A percentile compares a stretch with the other conserved stretches of the same genome.
phyloP scores from a whole-genome alignment of 2,329 filamentous ascomycete species.

The Aureobasidium sp. region DNA sequence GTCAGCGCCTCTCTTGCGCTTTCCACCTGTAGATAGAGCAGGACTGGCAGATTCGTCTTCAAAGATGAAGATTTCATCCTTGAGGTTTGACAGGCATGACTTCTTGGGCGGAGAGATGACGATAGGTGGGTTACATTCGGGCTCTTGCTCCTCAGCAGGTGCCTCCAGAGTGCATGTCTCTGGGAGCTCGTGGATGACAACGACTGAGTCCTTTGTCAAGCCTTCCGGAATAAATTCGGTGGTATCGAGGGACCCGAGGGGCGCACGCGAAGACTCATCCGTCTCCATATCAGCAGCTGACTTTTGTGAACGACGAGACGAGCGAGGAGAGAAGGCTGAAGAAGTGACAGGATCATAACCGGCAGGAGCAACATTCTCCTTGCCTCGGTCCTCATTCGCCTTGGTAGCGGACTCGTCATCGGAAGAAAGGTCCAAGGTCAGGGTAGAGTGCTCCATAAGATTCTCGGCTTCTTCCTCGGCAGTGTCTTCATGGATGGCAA shows the following conservation, averaged over 20 bases:
- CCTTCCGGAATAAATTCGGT: constrained; percentile 31
- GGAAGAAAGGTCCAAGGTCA: constrained; percentile 78
- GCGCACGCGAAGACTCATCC: constrained; percentile 24
- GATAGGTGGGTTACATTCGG: not conserved
- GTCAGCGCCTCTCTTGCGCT: not conserved
- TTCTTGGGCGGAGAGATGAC: not conserved
- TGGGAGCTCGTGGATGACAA: constrained; percentile 22
- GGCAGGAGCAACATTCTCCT: constrained; percentile 84
- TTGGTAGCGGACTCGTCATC: constrained; percentile 66
- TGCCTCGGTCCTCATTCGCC: constrained; percentile 58
- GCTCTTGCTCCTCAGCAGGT: not conserved
- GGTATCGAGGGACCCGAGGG: constrained; percentile 31
- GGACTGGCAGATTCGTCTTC: constrained; percentile 11
- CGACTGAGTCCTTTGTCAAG: constrained; percentile 26
- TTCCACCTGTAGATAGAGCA: constrained; percentile 3
- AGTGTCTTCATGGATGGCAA: constrained; percentile 90
- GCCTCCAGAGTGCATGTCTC: constrained; percentile 10
- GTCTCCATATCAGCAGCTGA: constrained; percentile 29
- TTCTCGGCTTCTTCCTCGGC: constrained; percentile 87
- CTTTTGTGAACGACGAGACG: not conserved
- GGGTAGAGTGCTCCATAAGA: constrained; percentile 83
- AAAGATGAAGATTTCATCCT: constrained; percentile 7
- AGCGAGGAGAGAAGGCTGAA: not conserved
- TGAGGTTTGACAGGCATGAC: not conserved
- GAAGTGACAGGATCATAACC: constrained; percentile 29